phyloP scores from a whole-genome alignment of 139 green algal species.

The Spirogloea muscicola region DNA sequence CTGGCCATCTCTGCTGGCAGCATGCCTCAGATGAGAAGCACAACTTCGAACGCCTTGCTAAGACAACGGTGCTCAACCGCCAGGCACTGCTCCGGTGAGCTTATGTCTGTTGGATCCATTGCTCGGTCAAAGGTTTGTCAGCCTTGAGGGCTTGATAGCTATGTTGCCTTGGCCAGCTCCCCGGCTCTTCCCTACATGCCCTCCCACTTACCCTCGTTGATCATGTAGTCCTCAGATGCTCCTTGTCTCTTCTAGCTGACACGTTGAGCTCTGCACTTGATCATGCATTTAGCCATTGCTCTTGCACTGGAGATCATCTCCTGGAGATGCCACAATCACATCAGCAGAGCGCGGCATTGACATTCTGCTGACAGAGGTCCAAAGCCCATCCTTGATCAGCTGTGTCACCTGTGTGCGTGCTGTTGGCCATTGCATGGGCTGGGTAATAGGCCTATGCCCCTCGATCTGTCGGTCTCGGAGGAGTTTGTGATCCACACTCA shows the following conservation, averaged over 20 bases:
- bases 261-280: background rate
- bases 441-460: slow-evolving; percentile 46
- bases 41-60: slow-evolving; percentile 84
- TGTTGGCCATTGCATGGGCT: background rate
- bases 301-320: background rate
- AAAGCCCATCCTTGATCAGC: background rate
- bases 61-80: slow-evolving; percentile 60
- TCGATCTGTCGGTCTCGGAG: slow-evolving; percentile 57
- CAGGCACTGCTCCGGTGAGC: slow-evolving; percentile 73
- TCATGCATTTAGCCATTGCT: background rate
- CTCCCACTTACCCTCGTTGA: background rate
- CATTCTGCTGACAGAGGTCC: background rate
- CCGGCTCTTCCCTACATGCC: background rate
- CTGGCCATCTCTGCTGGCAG: slow-evolving; percentile 9
- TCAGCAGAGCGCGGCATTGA: background rate
- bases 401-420: background rate
- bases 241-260: too few relatives aligned
- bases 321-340: background rate
- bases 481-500: slow-evolving; percentile 51
- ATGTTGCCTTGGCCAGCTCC: background rate
- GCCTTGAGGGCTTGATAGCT: background rate
- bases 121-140: background rate
- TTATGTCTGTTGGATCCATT: background rate
- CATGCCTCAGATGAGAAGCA: slow-evolving; percentile 84
- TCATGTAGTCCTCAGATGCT: background rate